Percentiles rank a stretch among this genome's conserved stretches.
Evolutionary conservation across 805 yeast species (phyloP).

Genomic region (Monosporozyma unispora): DNA sequence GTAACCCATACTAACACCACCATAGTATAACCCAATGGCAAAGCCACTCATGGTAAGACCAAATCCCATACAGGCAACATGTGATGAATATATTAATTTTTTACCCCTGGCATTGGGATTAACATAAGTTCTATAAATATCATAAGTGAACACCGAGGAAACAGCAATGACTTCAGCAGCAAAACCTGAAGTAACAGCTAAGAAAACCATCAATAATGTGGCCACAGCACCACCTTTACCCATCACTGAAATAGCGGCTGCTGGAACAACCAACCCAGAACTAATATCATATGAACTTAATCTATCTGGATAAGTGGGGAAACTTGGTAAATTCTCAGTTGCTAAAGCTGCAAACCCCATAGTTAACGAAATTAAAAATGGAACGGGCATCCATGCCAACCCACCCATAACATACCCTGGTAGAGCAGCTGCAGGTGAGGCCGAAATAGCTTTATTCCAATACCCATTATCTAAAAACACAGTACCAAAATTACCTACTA

Average conservation of each 20-base stretch:
- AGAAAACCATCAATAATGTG: conserved; percentile 66
- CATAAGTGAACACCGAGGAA: conserved; percentile 78
- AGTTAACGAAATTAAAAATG: conserved; percentile 72
- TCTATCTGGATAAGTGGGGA: conserved; percentile 71
- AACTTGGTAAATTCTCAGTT: conserved; percentile 55
- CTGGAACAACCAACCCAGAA: conserved; percentile 67
- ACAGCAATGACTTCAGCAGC: conserved; percentile 87
- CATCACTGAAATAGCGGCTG: conserved; percentile 69
- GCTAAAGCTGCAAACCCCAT: conserved; percentile 81
- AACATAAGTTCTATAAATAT: conserved; percentile 71
- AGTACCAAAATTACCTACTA: conserved; percentile 85
- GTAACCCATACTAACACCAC: conserved; percentile 79
- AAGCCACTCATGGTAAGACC: conserved; percentile 68
- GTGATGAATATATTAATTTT: conserved; percentile 59
- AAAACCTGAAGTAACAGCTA: conserved; percentile 90
- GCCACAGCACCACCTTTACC: conserved; percentile 89
- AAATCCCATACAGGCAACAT: conserved; percentile 52
- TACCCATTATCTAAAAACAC: conserved; percentile 82
- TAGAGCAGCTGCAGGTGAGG: conserved; percentile 72
- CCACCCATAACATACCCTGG: conserved; percentile 89
- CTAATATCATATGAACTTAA: conserved; percentile 60
- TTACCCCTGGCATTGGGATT: conserved; percentile 74
- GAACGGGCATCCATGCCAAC: conserved; percentile 85
- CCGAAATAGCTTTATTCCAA: conserved; percentile 83
- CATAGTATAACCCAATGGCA: conserved; percentile 73